Percentiles rank a stretch among this genome's conserved stretches.
Conservation (phyloP, 2,329 filamentous ascomycete species). For the Monosporascus sp. region DNA sequence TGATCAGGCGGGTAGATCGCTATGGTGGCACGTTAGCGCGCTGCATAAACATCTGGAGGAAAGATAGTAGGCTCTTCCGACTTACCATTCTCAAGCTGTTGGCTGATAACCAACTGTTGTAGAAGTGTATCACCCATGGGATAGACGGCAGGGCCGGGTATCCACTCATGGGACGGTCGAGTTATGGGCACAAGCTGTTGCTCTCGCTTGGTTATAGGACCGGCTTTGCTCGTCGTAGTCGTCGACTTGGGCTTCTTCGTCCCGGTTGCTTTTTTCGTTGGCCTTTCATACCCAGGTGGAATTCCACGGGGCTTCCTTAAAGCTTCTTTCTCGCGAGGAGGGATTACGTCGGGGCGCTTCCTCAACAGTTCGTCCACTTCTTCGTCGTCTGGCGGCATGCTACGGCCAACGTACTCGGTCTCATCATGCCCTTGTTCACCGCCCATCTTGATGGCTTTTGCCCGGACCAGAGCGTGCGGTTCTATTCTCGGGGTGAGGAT, state of each 20-base stretch:
- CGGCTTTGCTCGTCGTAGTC: no score
- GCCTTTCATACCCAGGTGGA: no score
- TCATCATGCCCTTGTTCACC: background rate
- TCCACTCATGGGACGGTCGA: conserved; percentile 15
- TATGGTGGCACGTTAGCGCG: conserved; percentile 11
- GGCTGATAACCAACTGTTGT: conserved; percentile 25
- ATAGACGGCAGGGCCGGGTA: conserved; percentile 28
- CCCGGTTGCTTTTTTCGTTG: no score
- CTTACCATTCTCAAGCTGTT: conserved; percentile 22
- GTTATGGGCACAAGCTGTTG: conserved; percentile 11
- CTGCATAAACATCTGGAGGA: background rate
- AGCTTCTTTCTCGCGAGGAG: no score
- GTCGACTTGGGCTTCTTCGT: background rate
- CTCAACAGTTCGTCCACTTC: background rate
- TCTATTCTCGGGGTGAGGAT: background rate
- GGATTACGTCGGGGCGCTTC: no score
- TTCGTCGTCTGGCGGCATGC: background rate
- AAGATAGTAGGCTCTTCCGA: background rate
- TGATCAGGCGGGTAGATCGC: conserved; percentile 13
- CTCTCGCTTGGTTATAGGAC: background rate
- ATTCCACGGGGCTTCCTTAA: no score
- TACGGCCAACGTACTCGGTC: no score
- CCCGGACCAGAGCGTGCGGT: background rate
- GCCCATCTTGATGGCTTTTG: background rate
- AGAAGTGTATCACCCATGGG: conserved; percentile 33